phyloP scores from a whole-genome alignment of 495 filamentous ascomycete species.

The Podospora tetraspora region DNA sequence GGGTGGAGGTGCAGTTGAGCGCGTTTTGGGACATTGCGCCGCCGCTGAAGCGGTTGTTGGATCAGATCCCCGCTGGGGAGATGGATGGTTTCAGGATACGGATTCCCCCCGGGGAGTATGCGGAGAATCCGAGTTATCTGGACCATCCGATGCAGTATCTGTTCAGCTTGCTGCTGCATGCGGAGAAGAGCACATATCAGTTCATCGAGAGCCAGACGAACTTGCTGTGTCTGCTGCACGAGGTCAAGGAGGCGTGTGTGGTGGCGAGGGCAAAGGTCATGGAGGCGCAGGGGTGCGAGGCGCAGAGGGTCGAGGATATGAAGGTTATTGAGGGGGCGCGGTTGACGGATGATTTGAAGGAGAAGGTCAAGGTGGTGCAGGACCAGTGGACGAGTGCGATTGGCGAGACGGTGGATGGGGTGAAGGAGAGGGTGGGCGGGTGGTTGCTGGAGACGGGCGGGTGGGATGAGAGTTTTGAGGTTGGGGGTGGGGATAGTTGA shows the following conservation, averaged over 20 bases:
- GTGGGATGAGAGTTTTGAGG: conserved; percentile 63
- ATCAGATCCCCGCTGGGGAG: conserved; percentile 59
- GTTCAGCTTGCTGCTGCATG: conserved; percentile 72
- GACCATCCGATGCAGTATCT: conserved; percentile 83
- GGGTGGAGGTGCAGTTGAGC: conserved; percentile 82
- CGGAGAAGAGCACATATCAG: conserved; percentile 87
- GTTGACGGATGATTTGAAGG: conserved; percentile 82
- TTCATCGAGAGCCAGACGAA: conserved; percentile 96
- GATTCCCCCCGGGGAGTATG: conserved; percentile 70
- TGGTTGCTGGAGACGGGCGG: conserved; percentile 63
- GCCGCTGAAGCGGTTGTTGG: conserved; percentile 63
- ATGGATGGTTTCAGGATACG: conserved; percentile 52
- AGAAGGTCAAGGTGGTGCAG: conserved; percentile 84
- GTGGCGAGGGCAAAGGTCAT: conserved; percentile 53
- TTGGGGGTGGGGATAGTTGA: conserved; percentile 41
- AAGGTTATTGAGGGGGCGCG: conserved; percentile 57
- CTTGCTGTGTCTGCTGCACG: conserved; percentile 85
- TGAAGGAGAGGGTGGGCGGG: conserved; percentile 55
- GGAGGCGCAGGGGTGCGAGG: conserved; percentile 54
- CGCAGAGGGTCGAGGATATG: conserved; percentile 52
- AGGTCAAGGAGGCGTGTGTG: conserved; percentile 77
- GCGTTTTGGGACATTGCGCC: conserved; percentile 99
- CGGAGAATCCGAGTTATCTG: conserved; percentile 78
- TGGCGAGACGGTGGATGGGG: conserved; percentile 44
- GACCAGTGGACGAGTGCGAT: conserved; percentile 66